A percentile compares a stretch with the other conserved stretches of the same genome.
These are phyloP conservation scores for Pichia sp. DNA, from an alignment of 1,139 yeast species.

Conservation along the genomic window DNA sequence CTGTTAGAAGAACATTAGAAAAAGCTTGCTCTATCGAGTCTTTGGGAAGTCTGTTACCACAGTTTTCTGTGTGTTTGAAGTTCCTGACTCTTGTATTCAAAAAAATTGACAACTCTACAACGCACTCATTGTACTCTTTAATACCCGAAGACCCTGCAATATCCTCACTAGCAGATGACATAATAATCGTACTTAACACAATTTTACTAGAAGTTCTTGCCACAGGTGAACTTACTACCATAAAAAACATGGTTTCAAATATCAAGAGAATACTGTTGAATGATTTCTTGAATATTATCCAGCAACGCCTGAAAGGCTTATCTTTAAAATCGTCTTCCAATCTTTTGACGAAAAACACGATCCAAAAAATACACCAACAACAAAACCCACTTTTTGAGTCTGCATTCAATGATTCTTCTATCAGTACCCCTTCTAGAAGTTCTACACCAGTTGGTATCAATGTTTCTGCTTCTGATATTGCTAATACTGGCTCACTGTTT, in stretches of 20 bases:
- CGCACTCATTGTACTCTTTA: conserved; percentile 22
- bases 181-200: conserved; percentile 68
- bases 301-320: conserved; percentile 52
- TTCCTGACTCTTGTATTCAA: conserved; percentile 23
- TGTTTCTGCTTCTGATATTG: conserved; percentile 31
- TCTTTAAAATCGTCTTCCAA: conserved; percentile 46
- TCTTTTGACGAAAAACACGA: conserved; percentile 22
- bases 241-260: conserved; percentile 47
- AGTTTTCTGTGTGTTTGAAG: conserved; percentile 26
- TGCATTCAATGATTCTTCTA: conserved; percentile 8
- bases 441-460: conserved; percentile 21
- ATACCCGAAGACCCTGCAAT: conserved; percentile 59
- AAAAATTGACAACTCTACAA: conserved; percentile 20
- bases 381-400: conserved; percentile 11
- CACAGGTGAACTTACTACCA: conserved; percentile 54
- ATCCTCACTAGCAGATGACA: conserved; percentile 84
- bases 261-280: conserved; percentile 43
- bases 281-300: conserved; percentile 44
- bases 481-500: conserved; percentile 27
- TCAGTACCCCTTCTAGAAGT: conserved; percentile 13
- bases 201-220: conserved; percentile 55
- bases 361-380: conserved; percentile 18
- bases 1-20: conserved; percentile 73
- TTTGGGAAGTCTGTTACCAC: conserved; percentile 44
- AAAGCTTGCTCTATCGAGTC: conserved; percentile 80